Evolutionary conservation across 2,329 filamentous ascomycete genomes (phyloP).

Genomic region (Botrytis paeoniae): DNA sequence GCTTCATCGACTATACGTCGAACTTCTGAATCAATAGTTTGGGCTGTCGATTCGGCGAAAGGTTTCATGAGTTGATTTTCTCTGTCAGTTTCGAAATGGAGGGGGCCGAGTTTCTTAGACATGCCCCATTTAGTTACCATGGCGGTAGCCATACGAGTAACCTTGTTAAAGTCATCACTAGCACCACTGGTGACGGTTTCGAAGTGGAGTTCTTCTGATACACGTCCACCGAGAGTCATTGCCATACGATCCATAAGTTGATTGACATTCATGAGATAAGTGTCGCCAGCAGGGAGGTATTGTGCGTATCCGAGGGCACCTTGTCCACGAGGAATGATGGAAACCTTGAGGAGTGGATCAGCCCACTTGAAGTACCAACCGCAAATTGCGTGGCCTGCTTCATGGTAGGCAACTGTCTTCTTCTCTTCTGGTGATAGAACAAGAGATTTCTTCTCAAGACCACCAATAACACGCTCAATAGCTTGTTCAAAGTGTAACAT

Average conservation of each 20-base stretch:
- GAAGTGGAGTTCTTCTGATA: conserved; percentile 96
- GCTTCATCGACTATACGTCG: conserved; percentile 88
- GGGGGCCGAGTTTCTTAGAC: conserved; percentile 87
- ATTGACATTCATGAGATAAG: conserved; percentile 91
- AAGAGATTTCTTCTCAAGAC: conserved; percentile 94
- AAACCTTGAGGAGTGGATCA: conserved; percentile 97
- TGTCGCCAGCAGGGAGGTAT: conserved; percentile 87
- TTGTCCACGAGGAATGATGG: conserved; percentile 94
- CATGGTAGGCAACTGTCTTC: conserved; percentile 94
- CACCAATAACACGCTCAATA: conserved; percentile 94
- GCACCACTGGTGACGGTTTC: conserved; percentile 93
- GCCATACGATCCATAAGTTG: conserved; percentile 99
- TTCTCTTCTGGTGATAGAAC: conserved; percentile 93
- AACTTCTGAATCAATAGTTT: conserved; percentile 88
- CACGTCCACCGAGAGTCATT: conserved; percentile 94
- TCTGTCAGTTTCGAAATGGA: conserved; percentile 79
- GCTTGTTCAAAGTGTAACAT: conserved; percentile 96
- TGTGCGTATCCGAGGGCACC: conserved; percentile 94
- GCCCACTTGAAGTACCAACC: conserved; percentile 97
- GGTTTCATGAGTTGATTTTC: conserved; percentile 86
- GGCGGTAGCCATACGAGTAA: conserved; percentile 88
- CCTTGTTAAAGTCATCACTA: conserved; percentile 97
- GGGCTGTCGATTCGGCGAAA: conserved; percentile 90
- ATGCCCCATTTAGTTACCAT: conserved; percentile 99
- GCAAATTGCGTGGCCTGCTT: conserved; percentile 96